Evolutionary conservation across 1,139 yeast species (phyloP).

Genomic region (Geotrichum carabidarum): DNA sequence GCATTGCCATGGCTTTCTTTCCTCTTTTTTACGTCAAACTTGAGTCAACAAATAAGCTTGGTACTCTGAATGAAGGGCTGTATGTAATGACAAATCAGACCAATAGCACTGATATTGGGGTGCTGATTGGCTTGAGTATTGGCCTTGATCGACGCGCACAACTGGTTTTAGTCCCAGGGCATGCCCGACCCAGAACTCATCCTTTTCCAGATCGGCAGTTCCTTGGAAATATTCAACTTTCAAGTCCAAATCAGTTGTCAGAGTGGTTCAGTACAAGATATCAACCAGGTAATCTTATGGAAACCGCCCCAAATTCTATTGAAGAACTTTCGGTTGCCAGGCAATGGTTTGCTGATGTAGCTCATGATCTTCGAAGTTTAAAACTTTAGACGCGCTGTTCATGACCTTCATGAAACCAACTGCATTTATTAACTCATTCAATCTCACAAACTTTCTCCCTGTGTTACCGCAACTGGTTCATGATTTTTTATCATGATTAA

Average conservation of each 20-base stretch:
- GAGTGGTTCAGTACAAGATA: slow-evolving; percentile 19
- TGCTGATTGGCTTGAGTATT: slow-evolving; percentile 18
- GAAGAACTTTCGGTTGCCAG: slow-evolving; percentile 19
- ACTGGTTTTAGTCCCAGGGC: slow-evolving; percentile 18
- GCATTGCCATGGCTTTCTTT: slow-evolving; percentile 16
- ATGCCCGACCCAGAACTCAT: slow-evolving; percentile 16
- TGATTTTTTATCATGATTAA: too few species aligned
- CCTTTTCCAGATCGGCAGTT: slow-evolving; percentile 16
- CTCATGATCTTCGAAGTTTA: slow-evolving; percentile 18
- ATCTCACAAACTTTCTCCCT: too few species aligned
- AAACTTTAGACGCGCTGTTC: neutral
- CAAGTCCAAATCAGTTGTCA: slow-evolving; percentile 17
- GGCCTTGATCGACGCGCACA: slow-evolving; percentile 18
- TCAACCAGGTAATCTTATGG: slow-evolving; percentile 16
- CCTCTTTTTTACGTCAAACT: slow-evolving; percentile 19
- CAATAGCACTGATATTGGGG: slow-evolving; percentile 16
- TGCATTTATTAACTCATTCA: neutral
- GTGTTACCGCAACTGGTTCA: too few species aligned
- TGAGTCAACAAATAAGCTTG: slow-evolving; percentile 17
- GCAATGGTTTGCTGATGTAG: slow-evolving; percentile 20
- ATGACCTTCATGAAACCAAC: neutral
- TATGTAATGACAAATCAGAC: slow-evolving; percentile 20
- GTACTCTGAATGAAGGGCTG: slow-evolving; percentile 18
- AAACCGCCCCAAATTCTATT: slow-evolving; percentile 18
- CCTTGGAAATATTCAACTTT: slow-evolving; percentile 17